These are phyloP conservation scores for Hymenoscyphus occultus DNA, from an alignment of 2,329 filamentous ascomycete genomes.

Conservation along the genomic window DNA sequence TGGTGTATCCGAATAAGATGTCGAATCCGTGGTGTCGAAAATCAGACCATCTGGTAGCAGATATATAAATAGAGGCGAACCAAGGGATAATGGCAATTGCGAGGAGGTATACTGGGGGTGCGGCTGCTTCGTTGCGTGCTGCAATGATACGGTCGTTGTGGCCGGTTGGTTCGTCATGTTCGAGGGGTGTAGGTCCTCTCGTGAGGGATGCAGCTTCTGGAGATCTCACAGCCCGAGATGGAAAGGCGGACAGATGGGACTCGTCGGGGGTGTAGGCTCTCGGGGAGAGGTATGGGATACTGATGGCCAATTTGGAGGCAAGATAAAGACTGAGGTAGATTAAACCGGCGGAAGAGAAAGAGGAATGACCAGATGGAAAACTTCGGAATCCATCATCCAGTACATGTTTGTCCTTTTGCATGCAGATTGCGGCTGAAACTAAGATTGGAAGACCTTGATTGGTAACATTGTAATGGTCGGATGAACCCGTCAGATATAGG, in stretches of 20 bases:
- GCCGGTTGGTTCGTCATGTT: constrained; percentile 25
- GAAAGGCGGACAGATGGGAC: constrained; percentile 64
- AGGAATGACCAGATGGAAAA: constrained; percentile 76
- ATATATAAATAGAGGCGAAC: constrained; percentile 73
- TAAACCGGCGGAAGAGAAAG: constrained; percentile 73
- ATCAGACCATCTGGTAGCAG: constrained; percentile 82
- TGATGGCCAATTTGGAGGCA: constrained; percentile 75
- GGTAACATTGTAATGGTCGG: constrained; percentile 40
- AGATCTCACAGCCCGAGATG: constrained; percentile 55
- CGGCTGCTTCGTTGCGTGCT: constrained; percentile 70
- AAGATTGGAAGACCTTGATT: constrained; percentile 57
- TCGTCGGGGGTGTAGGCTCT: constrained; percentile 47
- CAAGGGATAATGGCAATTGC: constrained; percentile 68
- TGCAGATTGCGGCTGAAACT: constrained; percentile 76
- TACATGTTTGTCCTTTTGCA: constrained; percentile 55
- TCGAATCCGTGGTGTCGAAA: constrained; percentile 93
- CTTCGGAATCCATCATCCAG: constrained; percentile 81
- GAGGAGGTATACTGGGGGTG: constrained; percentile 78
- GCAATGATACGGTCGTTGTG: constrained; percentile 41
- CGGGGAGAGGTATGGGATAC: constrained; percentile 64
- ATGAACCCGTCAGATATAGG: constrained; percentile 60
- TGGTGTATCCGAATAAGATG: constrained; percentile 77
- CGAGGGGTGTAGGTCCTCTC: background rate
- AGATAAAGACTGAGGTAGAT: constrained; percentile 86
- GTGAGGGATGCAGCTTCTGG: constrained; percentile 22